Evolutionary conservation across 225 moss, liverwort and hornwort species (phyloP).

Genomic region (Climacium dendroides): DNA sequence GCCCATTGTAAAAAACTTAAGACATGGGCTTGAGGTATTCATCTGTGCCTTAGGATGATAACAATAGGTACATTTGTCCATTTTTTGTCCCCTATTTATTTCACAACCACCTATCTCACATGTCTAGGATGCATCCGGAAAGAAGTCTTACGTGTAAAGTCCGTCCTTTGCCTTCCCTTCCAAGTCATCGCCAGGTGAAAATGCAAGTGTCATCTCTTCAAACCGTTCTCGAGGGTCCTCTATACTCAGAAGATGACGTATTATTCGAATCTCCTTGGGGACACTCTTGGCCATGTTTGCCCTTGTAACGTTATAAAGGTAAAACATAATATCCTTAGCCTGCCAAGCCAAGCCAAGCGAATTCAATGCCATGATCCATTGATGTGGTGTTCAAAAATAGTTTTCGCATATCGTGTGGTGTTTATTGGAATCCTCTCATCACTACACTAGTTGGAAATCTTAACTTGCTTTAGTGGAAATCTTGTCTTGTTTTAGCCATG

Average conservation of each 20-base stretch:
- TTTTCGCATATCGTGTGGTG: too few relatives aligned
- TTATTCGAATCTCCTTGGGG: slow-evolving; percentile 77
- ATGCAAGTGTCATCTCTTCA: slow-evolving; percentile 62
- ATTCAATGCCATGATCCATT: not conserved
- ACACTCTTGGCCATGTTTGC: slow-evolving; percentile 87
- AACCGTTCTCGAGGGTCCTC: slow-evolving; percentile 70
- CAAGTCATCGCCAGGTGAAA: slow-evolving; percentile 82
- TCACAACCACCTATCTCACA: not conserved
- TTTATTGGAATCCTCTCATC: not conserved
- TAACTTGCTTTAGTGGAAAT: not conserved
- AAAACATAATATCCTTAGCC: slow-evolving; percentile 94
- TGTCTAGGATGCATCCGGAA: not conserved
- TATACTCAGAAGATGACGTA: slow-evolving; percentile 57
- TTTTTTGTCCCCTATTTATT: too few relatives aligned
- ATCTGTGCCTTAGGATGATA: not conserved
- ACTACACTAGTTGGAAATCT: too few relatives aligned
- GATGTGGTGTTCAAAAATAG: not conserved
- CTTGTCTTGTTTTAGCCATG: not conserved
- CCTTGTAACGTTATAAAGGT: slow-evolving; percentile 81
- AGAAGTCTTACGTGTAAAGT: slow-evolving; percentile 65
- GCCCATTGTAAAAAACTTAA: not conserved
- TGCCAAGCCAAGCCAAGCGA: slow-evolving; percentile 18
- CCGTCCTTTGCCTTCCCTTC: slow-evolving; percentile 57
- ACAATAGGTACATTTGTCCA: not conserved
- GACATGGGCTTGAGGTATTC: not conserved